Evolutionary conservation across 352 stramenopile species (phyloP).

Genomic region (Blastocystis sp.): DNA sequence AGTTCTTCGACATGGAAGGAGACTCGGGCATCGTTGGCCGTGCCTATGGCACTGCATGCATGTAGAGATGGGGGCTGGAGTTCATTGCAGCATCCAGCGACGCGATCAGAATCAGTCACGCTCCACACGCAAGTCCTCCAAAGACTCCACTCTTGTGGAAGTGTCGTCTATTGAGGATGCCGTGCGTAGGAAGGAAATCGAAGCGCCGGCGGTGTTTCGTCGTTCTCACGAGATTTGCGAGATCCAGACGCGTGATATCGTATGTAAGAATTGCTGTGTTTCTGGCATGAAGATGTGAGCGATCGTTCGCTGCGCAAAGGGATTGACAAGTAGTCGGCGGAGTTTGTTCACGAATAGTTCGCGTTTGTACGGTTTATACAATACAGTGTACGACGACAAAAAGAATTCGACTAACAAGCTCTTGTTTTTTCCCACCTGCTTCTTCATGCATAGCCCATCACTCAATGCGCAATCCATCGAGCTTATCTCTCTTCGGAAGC

Average conservation of each 20-base stretch:
- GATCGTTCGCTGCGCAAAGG: neutral
- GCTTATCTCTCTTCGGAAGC: slow-evolving; percentile 66
- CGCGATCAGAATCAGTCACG: neutral
- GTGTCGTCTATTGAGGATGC: neutral
- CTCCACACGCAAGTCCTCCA: neutral
- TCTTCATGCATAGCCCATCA: neutral
- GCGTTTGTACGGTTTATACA: slow-evolving; percentile 36
- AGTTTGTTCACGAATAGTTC: neutral
- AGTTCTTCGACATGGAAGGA: slow-evolving; percentile 97
- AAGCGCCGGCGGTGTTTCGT: neutral
- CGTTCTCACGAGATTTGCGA: neutral
- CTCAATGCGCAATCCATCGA: slow-evolving; percentile 49
- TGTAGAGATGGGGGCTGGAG: slow-evolving; percentile 65
- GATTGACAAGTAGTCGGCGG: neutral
- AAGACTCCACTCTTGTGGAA: neutral
- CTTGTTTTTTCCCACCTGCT: neutral
- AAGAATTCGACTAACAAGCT: slow-evolving; percentile 29
- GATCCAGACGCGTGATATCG: slow-evolving; percentile 52
- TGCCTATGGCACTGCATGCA: slow-evolving; percentile 83
- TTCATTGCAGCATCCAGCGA: slow-evolving; percentile 5
- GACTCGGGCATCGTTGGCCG: slow-evolving; percentile 90
- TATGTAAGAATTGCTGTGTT: neutral
- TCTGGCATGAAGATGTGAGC: neutral
- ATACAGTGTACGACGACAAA: slow-evolving; percentile 10
- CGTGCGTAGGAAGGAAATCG: neutral